Evolutionary conservation across 768 basidiomycete species (phyloP).

Genomic region (Tylopilus felleus): DNA sequence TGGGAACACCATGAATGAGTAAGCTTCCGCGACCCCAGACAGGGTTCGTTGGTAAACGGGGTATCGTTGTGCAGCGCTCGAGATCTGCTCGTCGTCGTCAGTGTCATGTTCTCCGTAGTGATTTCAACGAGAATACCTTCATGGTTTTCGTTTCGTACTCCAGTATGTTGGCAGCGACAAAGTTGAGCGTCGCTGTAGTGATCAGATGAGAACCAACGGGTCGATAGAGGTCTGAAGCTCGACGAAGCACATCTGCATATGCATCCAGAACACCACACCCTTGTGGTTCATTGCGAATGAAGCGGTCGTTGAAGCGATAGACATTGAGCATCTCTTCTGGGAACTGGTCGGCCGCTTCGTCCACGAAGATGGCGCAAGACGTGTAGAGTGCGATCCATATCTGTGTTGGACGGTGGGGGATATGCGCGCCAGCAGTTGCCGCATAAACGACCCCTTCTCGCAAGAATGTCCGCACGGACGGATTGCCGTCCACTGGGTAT

Average conservation of each 20-base stretch:
- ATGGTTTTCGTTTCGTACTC: constrained; percentile 32
- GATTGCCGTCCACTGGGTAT: constrained; percentile 23
- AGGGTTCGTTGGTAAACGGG: constrained; percentile 25
- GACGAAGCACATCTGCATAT: constrained; percentile 32
- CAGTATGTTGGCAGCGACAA: constrained; percentile 33
- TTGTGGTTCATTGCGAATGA: constrained; percentile 29
- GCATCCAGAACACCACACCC: constrained; percentile 31
- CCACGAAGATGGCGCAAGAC: constrained; percentile 35
- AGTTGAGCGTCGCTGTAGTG: constrained; percentile 34
- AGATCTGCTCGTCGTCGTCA: constrained; percentile 14
- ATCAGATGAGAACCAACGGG: constrained; percentile 36
- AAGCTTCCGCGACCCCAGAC: constrained; percentile 37
- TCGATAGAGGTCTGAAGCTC: constrained; percentile 27
- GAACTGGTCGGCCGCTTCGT: constrained; percentile 33
- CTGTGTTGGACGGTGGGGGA: constrained; percentile 16
- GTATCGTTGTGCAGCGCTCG: constrained; percentile 22
- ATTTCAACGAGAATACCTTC: constrained; percentile 13
- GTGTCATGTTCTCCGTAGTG: background rate
- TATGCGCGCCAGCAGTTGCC: constrained; percentile 28
- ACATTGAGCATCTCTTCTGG: constrained; percentile 19
- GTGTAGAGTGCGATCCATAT: constrained; percentile 40
- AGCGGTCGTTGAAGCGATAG: constrained; percentile 34
- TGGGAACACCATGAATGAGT: constrained; percentile 36
- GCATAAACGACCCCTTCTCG: constrained; percentile 30
- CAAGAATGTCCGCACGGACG: constrained; percentile 30